Evolutionary conservation across 371 early-diverging fungal genomes (phyloP), one percentile per base, ranked within the genome.

Genomic region (Syncephalis fuscata): DNA sequence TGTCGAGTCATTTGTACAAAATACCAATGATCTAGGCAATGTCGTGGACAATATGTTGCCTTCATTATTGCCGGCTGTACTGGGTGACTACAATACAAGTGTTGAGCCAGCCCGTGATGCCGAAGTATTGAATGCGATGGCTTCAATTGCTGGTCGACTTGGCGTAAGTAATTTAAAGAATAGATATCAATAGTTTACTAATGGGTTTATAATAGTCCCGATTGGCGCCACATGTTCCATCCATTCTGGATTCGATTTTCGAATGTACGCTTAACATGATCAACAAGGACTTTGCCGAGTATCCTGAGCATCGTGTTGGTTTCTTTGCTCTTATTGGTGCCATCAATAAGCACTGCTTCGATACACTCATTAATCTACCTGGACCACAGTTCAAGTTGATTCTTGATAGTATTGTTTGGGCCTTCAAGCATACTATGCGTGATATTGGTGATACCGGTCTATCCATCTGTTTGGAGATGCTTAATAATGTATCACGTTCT

Each of bases 341-440:
- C 11, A 86, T 96, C 63, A 86, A 82, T 56, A 65, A 67, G 45
- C 63, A 77, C 57, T 95, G 95, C 65, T 98, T 98, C 74, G 11
- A 64, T 73, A 93, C 93, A 1, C 65, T 92, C 38, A 57, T 94
- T 50, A 73, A 68, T 48, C 68, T 95, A 37, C 82, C 87, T 2
- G 68, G 84, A 26, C 73, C 74, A 15, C 83, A 84, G 61, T 90
- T 96, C 68, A 86, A 87, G 54, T 71, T 92, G 21, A 69, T 92
- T 58, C 70, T 85, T 48, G 89, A 92, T 69, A 82, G 87, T 53
- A 76, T 95, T 48, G 85, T 94, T 19, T 96, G 96, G 95, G 93
- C 82, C n/a, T 89, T 96, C 72, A 97, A 96, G 70, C 98, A 98
- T 64, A 91, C 94, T 0, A 85, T 88, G 84, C 78, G 94, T 52